phyloP scores from a whole-genome alignment of 768 basidiomycete genomes.

The Agaricus subrufescens region DNA sequence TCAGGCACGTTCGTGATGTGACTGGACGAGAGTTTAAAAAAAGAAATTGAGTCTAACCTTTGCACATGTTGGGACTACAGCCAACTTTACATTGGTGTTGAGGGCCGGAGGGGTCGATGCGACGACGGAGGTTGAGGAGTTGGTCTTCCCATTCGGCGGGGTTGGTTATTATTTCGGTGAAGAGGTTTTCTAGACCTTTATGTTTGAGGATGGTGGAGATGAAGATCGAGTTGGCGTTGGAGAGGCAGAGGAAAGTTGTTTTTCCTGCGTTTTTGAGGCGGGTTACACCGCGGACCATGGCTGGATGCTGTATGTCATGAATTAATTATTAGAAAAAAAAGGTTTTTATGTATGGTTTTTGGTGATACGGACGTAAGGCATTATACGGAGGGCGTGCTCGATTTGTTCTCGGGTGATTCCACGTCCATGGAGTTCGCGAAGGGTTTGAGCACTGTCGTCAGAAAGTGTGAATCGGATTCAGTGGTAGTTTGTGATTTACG shows the following conservation, averaged over 20 bases:
- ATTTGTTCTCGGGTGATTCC: constrained; percentile 74
- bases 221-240: constrained; percentile 91
- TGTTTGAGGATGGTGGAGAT: constrained; percentile 88
- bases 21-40: too few species aligned
- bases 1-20: too few species aligned
- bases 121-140: constrained; percentile 69
- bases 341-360: background rate
- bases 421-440: constrained; percentile 65
- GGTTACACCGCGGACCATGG: constrained; percentile 89
- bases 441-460: constrained; percentile 50
- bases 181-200: constrained; percentile 67
- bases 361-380: constrained; percentile 73
- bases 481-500: constrained; percentile 17
- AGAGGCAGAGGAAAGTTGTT: constrained; percentile 87
- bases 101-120: constrained; percentile 68
- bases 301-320: constrained; percentile 70
- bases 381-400: constrained; percentile 65
- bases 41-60: constrained; percentile 46
- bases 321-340: background rate
- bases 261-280: constrained; percentile 60
- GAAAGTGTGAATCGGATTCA: background rate
- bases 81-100: constrained; percentile 85
- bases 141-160: constrained; percentile 80
- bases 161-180: constrained; percentile 88
- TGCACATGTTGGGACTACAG: constrained; percentile 98